Base-by-base conservation (phyloP, 2,329 filamentous ascomycete genomes). In the Neurospora crassa region DNA sequence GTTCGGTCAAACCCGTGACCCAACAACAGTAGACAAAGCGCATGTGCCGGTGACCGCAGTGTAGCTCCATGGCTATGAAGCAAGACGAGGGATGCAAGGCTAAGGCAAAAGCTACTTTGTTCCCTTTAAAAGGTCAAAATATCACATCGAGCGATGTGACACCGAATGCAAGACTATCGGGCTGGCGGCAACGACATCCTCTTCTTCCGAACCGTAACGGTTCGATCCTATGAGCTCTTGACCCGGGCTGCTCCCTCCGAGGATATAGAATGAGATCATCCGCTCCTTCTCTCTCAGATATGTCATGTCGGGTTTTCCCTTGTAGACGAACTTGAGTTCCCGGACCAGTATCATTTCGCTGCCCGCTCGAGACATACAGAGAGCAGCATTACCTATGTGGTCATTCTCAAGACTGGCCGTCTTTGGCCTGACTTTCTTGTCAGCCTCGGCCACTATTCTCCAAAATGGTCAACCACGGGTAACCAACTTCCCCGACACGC, bases 401-500 rank as follows among this genome's bases (percentile, higher is more conserved):
- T 70, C 70, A 8, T 45, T 72, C 10, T 71, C 71, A 1, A 59
- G 41, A 34, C 59, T 76, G 71, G 69, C 73, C 72, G 34, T 75
- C 67, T 59, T 74, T 6, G 73, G 75, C 70, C 74, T 79, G 16
- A 67, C 68, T 14, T 53, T 77, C 12, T 40, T 77, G 42, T 76
- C 74, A 10, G 75, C 70, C 11, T 74, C 75, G 8, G 75, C 76
- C 5, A 81, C 79, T 2, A 82, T 83, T 70, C 77, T 82, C 6
- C 79, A 83, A 67, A 83, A 83, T 70, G 81, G 81, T 40, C 83
- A 84, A 74, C 78, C 81, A 11, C 79, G 81, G 34, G 75, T 77
- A 37, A 83, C 81, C 0, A 73, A 83, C 73, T 85, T 81, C 68
- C 79, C 80, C 1, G 76, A 83, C 71, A 84, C 83, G 11, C 76